Evolutionary conservation across 441 rosid species (phyloP).

Genomic region (Bocquillonia castaneifolia): DNA sequence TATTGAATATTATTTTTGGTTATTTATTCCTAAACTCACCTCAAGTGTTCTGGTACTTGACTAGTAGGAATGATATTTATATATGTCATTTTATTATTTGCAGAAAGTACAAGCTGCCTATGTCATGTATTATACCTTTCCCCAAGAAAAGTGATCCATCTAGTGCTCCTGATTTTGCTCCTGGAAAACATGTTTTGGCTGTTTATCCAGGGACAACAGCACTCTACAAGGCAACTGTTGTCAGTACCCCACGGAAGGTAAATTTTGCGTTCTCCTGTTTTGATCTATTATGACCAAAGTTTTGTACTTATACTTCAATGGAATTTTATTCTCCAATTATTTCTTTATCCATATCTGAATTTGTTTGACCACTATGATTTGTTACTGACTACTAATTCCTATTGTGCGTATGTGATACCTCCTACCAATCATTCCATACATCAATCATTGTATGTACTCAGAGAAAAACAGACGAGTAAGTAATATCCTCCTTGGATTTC

Average conservation of each 20-base stretch:
- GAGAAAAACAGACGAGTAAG: conserved; percentile 92
- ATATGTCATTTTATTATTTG: conserved; percentile 10
- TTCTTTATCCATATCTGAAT: conserved; percentile 8
- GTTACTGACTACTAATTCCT: conserved; percentile 31
- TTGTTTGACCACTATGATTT: conserved; percentile 7
- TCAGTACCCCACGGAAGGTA: conserved; percentile 70
- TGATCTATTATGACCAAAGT: neutral
- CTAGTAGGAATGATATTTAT: conserved; percentile 7
- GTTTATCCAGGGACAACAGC: conserved; percentile 99
- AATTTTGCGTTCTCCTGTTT: neutral
- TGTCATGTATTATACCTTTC: conserved; percentile 73
- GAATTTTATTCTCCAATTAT: conserved; percentile 8
- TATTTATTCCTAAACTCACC: neutral
- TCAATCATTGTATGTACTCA: conserved; percentile 31
- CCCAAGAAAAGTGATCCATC: conserved; percentile 73
- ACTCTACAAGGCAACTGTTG: conserved; percentile 88
- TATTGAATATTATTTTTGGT: neutral
- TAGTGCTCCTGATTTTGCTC: conserved; percentile 50
- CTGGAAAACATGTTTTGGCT: conserved; percentile 78
- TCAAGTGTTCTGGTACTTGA: neutral
- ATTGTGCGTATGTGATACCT: conserved; percentile 25
- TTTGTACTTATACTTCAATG: neutral
- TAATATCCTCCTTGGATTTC: conserved; percentile 20
- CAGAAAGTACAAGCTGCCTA: conserved; percentile 84
- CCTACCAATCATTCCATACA: conserved; percentile 21